Evolutionary conservation across 371 early-diverging fungal species (phyloP).

Genomic region (Racocetra persica): DNA sequence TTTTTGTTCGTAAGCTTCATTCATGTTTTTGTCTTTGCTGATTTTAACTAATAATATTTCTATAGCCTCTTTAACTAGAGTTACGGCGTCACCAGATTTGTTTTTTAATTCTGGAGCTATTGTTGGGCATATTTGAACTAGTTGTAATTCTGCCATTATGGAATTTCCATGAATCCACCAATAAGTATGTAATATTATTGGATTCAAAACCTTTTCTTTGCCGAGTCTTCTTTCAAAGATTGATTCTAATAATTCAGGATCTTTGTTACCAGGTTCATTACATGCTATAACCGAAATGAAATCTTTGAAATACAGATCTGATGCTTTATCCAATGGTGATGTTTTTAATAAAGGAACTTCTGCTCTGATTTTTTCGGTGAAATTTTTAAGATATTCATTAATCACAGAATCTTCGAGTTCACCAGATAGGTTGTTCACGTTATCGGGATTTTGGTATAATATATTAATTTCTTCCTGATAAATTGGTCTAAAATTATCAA

Average conservation of each 20-base stretch:
- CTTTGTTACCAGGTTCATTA: background rate
- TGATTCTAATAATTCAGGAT: background rate
- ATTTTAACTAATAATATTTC: background rate
- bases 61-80: constrained; percentile 7
- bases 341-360: too few species aligned
- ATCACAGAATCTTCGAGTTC: constrained; percentile 3
- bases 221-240: background rate
- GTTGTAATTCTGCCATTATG: constrained; percentile 19
- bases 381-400: background rate
- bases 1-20: background rate
- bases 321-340: too few species aligned
- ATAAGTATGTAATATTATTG: background rate
- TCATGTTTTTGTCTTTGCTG: too few species aligned
- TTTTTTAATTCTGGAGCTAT: too few species aligned
- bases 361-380: background rate
- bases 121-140: constrained; percentile 36
- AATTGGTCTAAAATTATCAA: background rate
- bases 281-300: constrained; percentile 14
- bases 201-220: constrained; percentile 19
- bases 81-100: background rate
- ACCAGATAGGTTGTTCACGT: constrained; percentile 23
- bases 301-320: constrained; percentile 36
- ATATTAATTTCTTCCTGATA: too few species aligned
- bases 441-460: too few species aligned
- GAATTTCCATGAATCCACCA: constrained; percentile 38